phyloP scores from a whole-genome alignment of 306 rosid species.

The Castanea mollissima region DNA sequence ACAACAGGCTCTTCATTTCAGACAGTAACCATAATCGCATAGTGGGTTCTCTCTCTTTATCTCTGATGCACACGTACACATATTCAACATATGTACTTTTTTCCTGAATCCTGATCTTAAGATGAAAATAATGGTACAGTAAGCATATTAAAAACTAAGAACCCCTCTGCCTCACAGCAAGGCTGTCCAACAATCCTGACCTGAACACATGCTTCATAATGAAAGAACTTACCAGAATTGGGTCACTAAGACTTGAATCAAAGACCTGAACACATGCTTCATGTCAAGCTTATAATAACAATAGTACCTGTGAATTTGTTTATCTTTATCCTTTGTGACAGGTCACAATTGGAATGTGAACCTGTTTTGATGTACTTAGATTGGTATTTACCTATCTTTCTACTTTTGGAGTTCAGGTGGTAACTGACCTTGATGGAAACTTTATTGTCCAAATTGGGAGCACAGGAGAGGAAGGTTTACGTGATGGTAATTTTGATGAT shows the following conservation, averaged over 20 bases:
- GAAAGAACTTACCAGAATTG: not conserved
- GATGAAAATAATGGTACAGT: not conserved
- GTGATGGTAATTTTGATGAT: constrained; percentile 83
- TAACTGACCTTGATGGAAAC: constrained; percentile 77
- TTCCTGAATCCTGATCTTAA: constrained; percentile 9
- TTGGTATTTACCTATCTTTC: constrained; percentile 17
- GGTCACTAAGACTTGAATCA: not conserved
- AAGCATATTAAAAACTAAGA: not conserved
- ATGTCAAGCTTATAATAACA: not conserved
- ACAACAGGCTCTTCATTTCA: constrained; percentile 93
- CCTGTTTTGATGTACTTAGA: constrained; percentile 12
- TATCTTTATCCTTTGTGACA: not conserved
- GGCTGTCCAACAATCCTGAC: not conserved
- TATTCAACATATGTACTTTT: not conserved
- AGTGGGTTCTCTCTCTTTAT: constrained; percentile 48
- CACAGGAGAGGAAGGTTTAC: constrained; percentile 88
- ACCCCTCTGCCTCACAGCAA: not conserved
- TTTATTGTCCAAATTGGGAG: constrained; percentile 86
- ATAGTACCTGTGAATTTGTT: not conserved
- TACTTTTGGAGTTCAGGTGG: constrained; percentile 66
- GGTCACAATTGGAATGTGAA: not conserved
- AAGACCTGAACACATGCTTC: not conserved
- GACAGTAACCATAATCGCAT: constrained; percentile 97
- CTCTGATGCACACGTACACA: not conserved
- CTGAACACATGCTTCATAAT: not conserved